Evolutionary conservation across 2,329 filamentous ascomycete genomes (phyloP).

Genomic region (Parafenestella ontariensis): DNA sequence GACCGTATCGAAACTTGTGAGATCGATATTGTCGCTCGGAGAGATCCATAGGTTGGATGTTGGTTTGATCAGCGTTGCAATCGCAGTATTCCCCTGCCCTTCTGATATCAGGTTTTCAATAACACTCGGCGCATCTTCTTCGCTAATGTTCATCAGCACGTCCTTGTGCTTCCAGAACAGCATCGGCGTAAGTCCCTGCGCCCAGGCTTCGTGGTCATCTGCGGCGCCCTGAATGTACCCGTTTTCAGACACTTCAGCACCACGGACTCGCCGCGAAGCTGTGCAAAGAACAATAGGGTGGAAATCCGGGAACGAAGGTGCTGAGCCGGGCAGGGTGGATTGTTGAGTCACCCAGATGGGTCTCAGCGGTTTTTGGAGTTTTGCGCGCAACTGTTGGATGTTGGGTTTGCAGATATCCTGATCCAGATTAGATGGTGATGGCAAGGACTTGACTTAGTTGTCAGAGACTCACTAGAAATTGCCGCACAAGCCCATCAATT

Average conservation of each 20-base stretch:
- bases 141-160: conserved; percentile 66
- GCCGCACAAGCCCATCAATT: conserved; percentile 63
- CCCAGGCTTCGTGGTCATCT: conserved; percentile 95
- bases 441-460: background rate
- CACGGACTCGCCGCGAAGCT: conserved; percentile 74
- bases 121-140: conserved; percentile 66
- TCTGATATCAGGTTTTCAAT: conserved; percentile 55
- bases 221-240: conserved; percentile 94
- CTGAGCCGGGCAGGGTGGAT: conserved; percentile 58
- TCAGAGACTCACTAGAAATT: conserved; percentile 51
- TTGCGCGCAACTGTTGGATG: conserved; percentile 60
- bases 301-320: conserved; percentile 62
- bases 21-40: conserved; percentile 45
- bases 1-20: conserved; percentile 49
- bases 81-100: conserved; percentile 13
- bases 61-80: conserved; percentile 51
- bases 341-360: conserved; percentile 82
- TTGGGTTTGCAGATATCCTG: conserved; percentile 66
- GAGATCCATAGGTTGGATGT: conserved; percentile 52
- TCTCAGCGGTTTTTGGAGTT: conserved; percentile 74
- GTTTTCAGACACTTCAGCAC: conserved; percentile 71
- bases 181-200: conserved; percentile 75
- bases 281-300: conserved; percentile 85
- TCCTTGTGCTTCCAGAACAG: conserved; percentile 79
- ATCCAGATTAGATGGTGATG: background rate